Evolutionary conservation across 2,329 filamentous ascomycete species (phyloP), one percentile per base, ranked within the genome.

Genomic region (Onygenales sp.): DNA sequence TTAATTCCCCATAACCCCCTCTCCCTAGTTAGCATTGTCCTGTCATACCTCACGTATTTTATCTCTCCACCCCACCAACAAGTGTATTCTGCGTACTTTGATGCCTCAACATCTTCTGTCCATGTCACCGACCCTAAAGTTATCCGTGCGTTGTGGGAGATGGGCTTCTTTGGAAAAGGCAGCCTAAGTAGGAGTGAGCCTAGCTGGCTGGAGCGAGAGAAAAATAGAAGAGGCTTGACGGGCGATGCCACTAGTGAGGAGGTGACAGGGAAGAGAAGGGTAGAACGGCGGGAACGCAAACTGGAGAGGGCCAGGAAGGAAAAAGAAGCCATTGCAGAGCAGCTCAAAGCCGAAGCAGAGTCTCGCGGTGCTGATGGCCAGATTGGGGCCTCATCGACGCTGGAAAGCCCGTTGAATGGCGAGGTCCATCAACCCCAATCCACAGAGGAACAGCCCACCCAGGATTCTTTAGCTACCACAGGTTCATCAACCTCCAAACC

Each of bases 141-240:
- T 3, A 85, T 94, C 57, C 79, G 86, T 52, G 88, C 85, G 1
- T 71, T 98, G 27, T 98, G 94, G 93, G 88, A 95, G 70, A 88
- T 94, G 73, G 93, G 93, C 4, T 98, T 98, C 71, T 98, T 92
- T 70, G 94, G 94, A 47, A 96, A 96, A 70, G 93, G 93, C 44
- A 92, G 77, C 61, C 75, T 97, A 54, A 96, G 91, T 73, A 83
- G 94, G 62, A 96, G 91, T 75, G 92, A 98, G 68, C 92, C 92
- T 2, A 93, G 84, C 61, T 98, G 93, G 93, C 70, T 95, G 49
- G 87, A 87, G 58, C 79, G 87, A 57, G 89, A 95, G 69, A 86
- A 88, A 68, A 83, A 85, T 32, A 80, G 85, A 49, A 78, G 78
- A 55, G 87, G 87, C 9, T 70, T 84, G 13, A 72, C 83, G 31